Evolutionary conservation across 495 filamentous ascomycete genomes (phyloP), one percentile per base, ranked within the genome.

Genomic region (Haplographium delicatum): DNA sequence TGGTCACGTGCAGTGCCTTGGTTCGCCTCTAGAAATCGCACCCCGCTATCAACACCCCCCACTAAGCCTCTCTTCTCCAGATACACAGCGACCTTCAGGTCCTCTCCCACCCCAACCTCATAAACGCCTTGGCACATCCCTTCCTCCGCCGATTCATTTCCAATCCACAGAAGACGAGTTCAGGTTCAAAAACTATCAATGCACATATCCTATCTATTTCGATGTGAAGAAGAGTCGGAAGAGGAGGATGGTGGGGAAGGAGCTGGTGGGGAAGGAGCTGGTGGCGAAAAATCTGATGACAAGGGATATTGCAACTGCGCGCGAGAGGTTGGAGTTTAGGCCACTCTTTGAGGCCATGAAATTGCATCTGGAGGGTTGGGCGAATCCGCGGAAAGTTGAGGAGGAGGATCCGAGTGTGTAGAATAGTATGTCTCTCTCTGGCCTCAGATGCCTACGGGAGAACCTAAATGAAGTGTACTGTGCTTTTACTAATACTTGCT

Each of bases 201-300:
- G 88, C 68, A 76, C 97, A 19, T 98, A 97, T 72, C 91, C 93
- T 59, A 54, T 96, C 47, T 97, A 98, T 73, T 98, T 97, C 66
- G 91, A 96, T 69, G 72, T 71, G 49, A 71, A 71, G 4, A 84
- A n/a, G n/a, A n/a, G n/a, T n/a, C n/a, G n/a, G 91, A 34, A 76
- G 80, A 8, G 84, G 90, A 41, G 78, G 80, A 22, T 71, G 89
- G 50, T 93, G 93, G 25, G 81, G 93, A 3, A 81, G 89, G 49
- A n/a, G n/a, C n/a, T n/a, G n/a, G 91, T 97, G 4, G 70, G 81
- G 16, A 65, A 69, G 10, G 67, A 79, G 47, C 72, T 85, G 3
- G 91, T 89, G 0, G 88, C 96, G 3, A 57, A 72, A 38, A 96
- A 94, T 69, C 93, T 94, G 22, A 72, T 98, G 15, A 94, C 93